Evolutionary conservation across 2,329 filamentous ascomycete genomes (phyloP).

Genomic region (Pseudogymnoascus sp.): DNA sequence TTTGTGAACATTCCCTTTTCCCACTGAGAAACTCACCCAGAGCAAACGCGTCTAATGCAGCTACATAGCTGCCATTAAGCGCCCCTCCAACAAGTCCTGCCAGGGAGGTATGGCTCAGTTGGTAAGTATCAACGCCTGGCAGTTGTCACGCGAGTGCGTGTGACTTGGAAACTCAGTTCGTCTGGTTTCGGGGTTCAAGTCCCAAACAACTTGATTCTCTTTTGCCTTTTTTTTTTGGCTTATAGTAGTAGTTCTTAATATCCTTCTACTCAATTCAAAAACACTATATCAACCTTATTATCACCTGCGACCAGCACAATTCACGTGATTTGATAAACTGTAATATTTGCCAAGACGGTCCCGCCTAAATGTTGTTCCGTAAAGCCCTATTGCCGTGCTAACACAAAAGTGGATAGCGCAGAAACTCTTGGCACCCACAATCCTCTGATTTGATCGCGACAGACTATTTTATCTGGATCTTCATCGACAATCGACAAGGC

Average conservation of each 20-base stretch:
- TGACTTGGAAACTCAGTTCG: constrained; percentile 8
- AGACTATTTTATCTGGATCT: constrained; percentile 6
- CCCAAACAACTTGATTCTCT: constrained; percentile 1
- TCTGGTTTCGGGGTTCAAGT: constrained; percentile 5
- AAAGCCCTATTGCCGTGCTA: not conserved
- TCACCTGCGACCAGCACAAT: not conserved
- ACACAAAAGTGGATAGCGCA: constrained; percentile 1
- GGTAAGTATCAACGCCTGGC: constrained; percentile 1
- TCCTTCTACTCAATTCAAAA: not conserved
- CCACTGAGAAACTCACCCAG: not conserved
- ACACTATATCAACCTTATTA: not conserved
- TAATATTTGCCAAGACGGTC: not conserved
- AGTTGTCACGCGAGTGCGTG: constrained; percentile 3
- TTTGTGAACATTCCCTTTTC: not conserved
- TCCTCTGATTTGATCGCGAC: not conserved
- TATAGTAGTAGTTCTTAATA: not conserved
- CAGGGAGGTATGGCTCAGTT: constrained; percentile 8
- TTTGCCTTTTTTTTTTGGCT: not conserved
- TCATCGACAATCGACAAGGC: constrained; percentile 24
- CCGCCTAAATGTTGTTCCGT: not conserved
- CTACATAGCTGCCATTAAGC: not conserved
- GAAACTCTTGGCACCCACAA: constrained; percentile 10
- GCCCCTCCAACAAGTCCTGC: not conserved
- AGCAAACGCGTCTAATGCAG: not conserved
- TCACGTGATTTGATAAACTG: not conserved